A percentile compares a stretch with the other conserved stretches of the same genome.
Conservation (phyloP, 352 stramenopile genomes). For the Pythium brassicae region DNA sequence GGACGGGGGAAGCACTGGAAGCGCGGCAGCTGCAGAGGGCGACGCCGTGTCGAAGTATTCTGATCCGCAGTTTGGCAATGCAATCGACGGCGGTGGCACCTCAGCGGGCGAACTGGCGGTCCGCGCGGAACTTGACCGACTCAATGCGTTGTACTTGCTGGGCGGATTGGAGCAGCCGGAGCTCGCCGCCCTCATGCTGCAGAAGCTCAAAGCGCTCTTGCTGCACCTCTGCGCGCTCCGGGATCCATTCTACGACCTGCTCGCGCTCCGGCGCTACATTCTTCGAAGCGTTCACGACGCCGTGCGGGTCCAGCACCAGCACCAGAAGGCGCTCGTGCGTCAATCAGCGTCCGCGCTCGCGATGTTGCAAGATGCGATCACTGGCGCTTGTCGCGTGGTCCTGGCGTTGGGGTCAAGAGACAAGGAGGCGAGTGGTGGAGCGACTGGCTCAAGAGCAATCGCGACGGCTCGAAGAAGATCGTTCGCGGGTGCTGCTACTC, state of each 20-base stretch:
- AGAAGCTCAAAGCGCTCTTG: slow-evolving; percentile 46
- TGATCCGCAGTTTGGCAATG: not conserved
- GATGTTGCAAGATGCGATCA: slow-evolving; percentile 8
- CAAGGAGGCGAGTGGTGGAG: not conserved
- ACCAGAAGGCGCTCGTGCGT: slow-evolving; percentile 20
- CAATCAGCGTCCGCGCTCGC: slow-evolving; percentile 1
- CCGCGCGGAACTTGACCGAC: slow-evolving; percentile 28
- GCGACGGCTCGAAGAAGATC: not conserved
- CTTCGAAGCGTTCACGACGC: slow-evolving; percentile 57
- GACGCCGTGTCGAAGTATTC: not conserved
- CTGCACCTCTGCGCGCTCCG: slow-evolving; percentile 31
- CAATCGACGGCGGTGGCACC: not conserved
- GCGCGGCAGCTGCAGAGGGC: slow-evolving; percentile 5
- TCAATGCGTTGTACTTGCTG: slow-evolving; percentile 49
- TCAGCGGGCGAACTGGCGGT: slow-evolving; percentile 8
- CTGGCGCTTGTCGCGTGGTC: not conserved
- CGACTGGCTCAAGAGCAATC: not conserved
- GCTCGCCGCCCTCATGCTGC: slow-evolving; percentile 35
- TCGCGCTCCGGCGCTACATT: slow-evolving; percentile 49
- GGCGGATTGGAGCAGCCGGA: slow-evolving; percentile 39
- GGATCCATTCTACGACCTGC: slow-evolving; percentile 53
- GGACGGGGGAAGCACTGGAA: slow-evolving; percentile 11
- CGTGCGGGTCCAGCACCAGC: slow-evolving; percentile 36
- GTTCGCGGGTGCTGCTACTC: not conserved
- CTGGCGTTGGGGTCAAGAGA: not conserved